Conservation (phyloP, 768 basidiomycete species). For the Royoungia palumana region DNA sequence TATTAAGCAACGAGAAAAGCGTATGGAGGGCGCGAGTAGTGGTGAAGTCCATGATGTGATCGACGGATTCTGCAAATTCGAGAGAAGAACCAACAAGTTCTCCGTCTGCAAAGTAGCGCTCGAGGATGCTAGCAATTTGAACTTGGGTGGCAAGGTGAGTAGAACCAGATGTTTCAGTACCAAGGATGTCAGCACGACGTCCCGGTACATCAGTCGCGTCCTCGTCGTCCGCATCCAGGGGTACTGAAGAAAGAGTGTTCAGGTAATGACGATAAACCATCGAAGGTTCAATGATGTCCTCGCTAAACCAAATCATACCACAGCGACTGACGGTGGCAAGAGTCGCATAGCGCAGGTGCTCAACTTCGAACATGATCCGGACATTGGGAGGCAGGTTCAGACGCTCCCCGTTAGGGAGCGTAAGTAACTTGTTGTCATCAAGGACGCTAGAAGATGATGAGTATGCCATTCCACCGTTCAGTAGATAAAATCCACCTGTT, state of each 20-base stretch:
- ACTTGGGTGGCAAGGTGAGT: slow-evolving; percentile 72
- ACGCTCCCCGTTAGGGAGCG: slow-evolving; percentile 96
- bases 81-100: slow-evolving; percentile 82
- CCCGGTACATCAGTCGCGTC: slow-evolving; percentile 58
- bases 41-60: slow-evolving; percentile 99
- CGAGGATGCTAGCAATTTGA: slow-evolving; percentile 68
- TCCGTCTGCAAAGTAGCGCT: slow-evolving; percentile 77
- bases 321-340: slow-evolving; percentile 99
- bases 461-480: not conserved
- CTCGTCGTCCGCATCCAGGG: slow-evolving; percentile 90
- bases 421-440: slow-evolving; percentile 97
- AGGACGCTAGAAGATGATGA: slow-evolving; percentile 63
- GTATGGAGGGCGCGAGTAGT: slow-evolving; percentile 88
- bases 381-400: slow-evolving; percentile 96
- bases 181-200: slow-evolving; percentile 51
- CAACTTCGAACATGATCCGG: slow-evolving; percentile 99
- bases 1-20: slow-evolving; percentile 95
- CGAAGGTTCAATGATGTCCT: slow-evolving; percentile 84
- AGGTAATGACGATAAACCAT: slow-evolving; percentile 95
- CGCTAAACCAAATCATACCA: slow-evolving; percentile 99
- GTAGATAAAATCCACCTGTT: slow-evolving; percentile 69
- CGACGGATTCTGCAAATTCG: slow-evolving; percentile 75
- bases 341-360: slow-evolving; percentile 95
- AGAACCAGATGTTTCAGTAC: slow-evolving; percentile 48
- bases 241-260: slow-evolving; percentile 63